Base-by-base conservation (phyloP, 2,329 filamentous ascomycete species). In the Anthostomella pinea region DNA sequence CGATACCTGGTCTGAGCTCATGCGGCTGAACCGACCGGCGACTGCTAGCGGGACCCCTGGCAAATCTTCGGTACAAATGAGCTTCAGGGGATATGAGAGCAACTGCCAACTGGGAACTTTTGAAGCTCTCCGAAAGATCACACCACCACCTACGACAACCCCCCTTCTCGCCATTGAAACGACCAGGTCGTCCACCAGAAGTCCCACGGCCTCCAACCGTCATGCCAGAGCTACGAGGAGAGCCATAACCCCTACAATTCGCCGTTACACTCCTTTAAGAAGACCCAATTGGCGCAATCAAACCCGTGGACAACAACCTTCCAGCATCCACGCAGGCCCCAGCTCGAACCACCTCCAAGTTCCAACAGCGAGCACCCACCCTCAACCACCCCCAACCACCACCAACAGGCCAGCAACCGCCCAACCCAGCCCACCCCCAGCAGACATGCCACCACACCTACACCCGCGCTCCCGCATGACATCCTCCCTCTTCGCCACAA, bases 401-500 rank as follows among this genome's bases (percentile, higher is more conserved):
- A 29, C 18, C 21, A 8, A n/a, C 24, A 29, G 29, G 24, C 26
- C 30, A 23, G 27, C 30, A 17, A 5, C 13, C 17, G 22, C 9
- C 31, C 20, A 19, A 20, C 9, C 23, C 21, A 15, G 17, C 27
- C 27, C 25, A n/a, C 31, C 35, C 25, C 28, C 19, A 19, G 26
- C 30, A 20, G 24, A 24, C 29, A 93, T 93, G 86, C 82, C 87
- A 56, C 86, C 87, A 44, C 85, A 91, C 66, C 81, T 98, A 26
- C 93, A 98, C 64, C 93, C 93, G 21, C 83, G 90, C 64, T 97
- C 91, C 51, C 83, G 87, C 55, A 87, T 88, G 69, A 98, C 93
- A 53, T 90, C 86, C 38, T 93, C 89, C 29, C 83, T 98, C 43
- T 98, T 98, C 69, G 89, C 88, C 33, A 87, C 85, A n/a, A 97